Percentiles rank a stretch among this genome's conserved stretches.
These are phyloP conservation scores for Noccaea caerulescens DNA, from an alignment of 345 rosid genomes.

Conservation along the genomic window DNA sequence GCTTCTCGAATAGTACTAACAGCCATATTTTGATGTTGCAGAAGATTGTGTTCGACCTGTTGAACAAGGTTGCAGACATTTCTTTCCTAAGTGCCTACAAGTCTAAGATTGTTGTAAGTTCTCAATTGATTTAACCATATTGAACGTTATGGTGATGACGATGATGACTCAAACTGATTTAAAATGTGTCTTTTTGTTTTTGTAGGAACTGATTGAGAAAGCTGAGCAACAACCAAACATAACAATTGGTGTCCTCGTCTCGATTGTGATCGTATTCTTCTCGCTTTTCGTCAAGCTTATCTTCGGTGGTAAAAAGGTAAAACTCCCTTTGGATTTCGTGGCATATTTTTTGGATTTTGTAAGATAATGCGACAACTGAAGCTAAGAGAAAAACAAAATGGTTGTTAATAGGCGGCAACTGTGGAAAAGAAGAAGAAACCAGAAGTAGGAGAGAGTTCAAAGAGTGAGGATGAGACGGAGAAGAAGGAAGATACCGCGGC, in stretches of 20 bases:
- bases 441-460: slow-evolving; percentile 55
- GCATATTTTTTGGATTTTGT: neutral
- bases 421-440: slow-evolving; percentile 49
- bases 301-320: slow-evolving; percentile 78
- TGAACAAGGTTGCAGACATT: slow-evolving; percentile 74
- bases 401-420: slow-evolving; percentile 38
- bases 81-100: slow-evolving; percentile 69
- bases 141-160: slow-evolving; percentile 6
- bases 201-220: slow-evolving; percentile 74
- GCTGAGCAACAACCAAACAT: slow-evolving; percentile 73
- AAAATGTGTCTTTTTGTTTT: neutral
- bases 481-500: slow-evolving; percentile 54
- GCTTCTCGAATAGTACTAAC: slow-evolving; percentile 5
- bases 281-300: slow-evolving; percentile 56
- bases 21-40: slow-evolving; percentile 33
- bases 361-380: neutral
- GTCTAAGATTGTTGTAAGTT: slow-evolving; percentile 62
- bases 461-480: slow-evolving; percentile 54
- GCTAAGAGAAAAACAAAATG: slow-evolving; percentile 18
- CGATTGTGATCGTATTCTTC: slow-evolving; percentile 54
- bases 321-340: neutral
- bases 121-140: neutral
- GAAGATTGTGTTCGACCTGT: slow-evolving; percentile 65
- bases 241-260: slow-evolving; percentile 62
- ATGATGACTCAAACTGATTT: neutral